A percentile compares a stretch with the other conserved stretches of the same genome.
phyloP scores from a whole-genome alignment of 2,329 filamentous ascomycete species.

The Fusarium mundagurra region DNA sequence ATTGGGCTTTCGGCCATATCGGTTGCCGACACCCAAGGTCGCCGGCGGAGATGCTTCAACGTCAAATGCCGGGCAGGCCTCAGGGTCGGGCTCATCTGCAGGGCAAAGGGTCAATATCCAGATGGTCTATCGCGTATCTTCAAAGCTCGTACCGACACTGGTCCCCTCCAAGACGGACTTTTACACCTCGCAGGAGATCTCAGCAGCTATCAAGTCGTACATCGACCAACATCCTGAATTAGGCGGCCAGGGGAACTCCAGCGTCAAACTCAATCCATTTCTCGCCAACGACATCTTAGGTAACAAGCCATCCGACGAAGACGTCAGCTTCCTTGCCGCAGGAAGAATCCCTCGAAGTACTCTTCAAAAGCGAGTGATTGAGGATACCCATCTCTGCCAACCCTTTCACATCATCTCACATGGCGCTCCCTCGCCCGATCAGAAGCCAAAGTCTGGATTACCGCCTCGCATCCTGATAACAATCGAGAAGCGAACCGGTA shows the following conservation, averaged over 20 bases:
- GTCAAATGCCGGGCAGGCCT: not conserved
- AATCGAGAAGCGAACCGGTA: slow-evolving; percentile 38
- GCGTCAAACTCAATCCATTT: slow-evolving; percentile 31
- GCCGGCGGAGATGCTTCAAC: not conserved
- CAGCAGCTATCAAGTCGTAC: slow-evolving; percentile 34
- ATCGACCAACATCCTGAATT: slow-evolving; percentile 33
- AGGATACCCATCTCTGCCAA: slow-evolving; percentile 33
- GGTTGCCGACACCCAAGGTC: slow-evolving; percentile 20
- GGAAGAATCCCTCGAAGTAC: slow-evolving; percentile 32
- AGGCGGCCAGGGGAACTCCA: slow-evolving; percentile 29
- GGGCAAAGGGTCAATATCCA: slow-evolving; percentile 30
- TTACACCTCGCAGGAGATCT: slow-evolving; percentile 30
- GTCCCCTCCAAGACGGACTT: slow-evolving; percentile 37
- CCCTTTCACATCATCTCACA: slow-evolving; percentile 33
- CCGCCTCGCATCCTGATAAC: slow-evolving; percentile 33
- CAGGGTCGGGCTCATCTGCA: not conserved
- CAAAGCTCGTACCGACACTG: slow-evolving; percentile 34
- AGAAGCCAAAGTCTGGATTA: slow-evolving; percentile 34
- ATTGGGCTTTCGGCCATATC: slow-evolving; percentile 29
- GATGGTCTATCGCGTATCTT: slow-evolving; percentile 26
- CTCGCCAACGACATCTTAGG: slow-evolving; percentile 34
- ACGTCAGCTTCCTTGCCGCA: slow-evolving; percentile 24
- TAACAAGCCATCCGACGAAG: slow-evolving; percentile 28
- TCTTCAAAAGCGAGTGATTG: slow-evolving; percentile 32
- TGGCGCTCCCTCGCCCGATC: slow-evolving; percentile 6